Conservation (phyloP, 2,329 filamentous ascomycete species). For the Fusarium bulbicola region DNA sequence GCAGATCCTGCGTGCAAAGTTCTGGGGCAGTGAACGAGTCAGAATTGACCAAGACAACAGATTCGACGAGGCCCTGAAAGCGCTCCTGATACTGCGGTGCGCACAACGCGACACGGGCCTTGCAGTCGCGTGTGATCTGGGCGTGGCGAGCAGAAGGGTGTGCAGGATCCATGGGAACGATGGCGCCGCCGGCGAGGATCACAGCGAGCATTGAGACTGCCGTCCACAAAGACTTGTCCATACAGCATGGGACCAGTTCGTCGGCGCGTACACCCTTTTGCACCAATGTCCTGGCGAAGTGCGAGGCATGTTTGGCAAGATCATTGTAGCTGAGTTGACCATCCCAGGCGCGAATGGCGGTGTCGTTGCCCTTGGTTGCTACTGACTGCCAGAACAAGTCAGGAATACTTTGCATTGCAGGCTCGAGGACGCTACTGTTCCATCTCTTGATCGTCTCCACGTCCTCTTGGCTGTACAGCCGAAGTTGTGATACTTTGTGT, state of each 20-base stretch:
- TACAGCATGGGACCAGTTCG: constrained; percentile 27
- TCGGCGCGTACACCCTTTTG: constrained; percentile 2
- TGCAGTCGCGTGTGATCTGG: constrained; percentile 8
- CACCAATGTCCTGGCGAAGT: constrained; percentile 2
- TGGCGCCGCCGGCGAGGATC: constrained; percentile 35
- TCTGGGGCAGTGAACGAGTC: neutral
- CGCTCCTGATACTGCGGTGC: constrained; percentile 16
- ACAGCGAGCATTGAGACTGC: constrained; percentile 40
- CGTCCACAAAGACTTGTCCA: constrained; percentile 40
- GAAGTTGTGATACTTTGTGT: constrained; percentile 20
- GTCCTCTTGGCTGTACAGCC: constrained; percentile 13
- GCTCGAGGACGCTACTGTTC: neutral
- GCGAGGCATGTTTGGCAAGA: constrained; percentile 1
- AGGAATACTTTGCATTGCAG: neutral
- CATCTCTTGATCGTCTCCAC: constrained; percentile 21
- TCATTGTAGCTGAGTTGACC: constrained; percentile 27
- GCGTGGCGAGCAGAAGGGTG: constrained; percentile 24
- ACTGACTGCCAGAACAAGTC: constrained; percentile 15
- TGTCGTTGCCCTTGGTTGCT: neutral
- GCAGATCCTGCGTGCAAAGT: neutral
- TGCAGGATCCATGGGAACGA: constrained; percentile 38
- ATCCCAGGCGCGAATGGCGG: constrained; percentile 32
- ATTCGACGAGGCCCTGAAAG: neutral
- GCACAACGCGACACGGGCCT: constrained; percentile 10
- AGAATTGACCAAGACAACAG: neutral